Evolutionary conservation across 805 yeast species (phyloP), one percentile per base, ranked within the genome.

Genomic region (Clavispora asparagi): DNA sequence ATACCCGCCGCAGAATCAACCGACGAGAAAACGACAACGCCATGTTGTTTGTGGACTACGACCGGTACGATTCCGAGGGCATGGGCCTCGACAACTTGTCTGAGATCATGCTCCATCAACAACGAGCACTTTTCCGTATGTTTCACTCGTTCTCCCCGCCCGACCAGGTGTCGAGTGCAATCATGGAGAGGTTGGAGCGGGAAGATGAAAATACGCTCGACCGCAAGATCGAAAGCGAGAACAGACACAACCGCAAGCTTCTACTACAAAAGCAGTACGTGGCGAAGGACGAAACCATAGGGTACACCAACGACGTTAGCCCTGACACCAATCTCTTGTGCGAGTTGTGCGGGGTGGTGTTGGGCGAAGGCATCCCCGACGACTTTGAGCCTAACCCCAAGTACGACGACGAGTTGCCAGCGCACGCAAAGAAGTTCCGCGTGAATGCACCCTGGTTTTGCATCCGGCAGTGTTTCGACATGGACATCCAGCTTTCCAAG

Each of bases 331-430:
- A 52, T 30, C 40, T 64, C 19, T 57, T 67, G 16, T 71, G 97
- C 65, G 77, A 77, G 29, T 63, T 85, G 26, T 89, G 97, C 67
- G 91, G 89, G 0, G 76, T 79, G 0, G 75, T 70, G 3, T 65
- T 89, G n/a, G 94, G 94, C 3, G 78, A 73, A 41, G 96, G 96
- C 0, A 77, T 85, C 6, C 86, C 89, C 0, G 67, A 59, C 0
- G 78, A 71, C 14, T 79, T 76, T 51, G 57, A 58, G 40, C 69
- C 78, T 45, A 59, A 68, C 50, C 39, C 57, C 1, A 46, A 55
- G 32, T 70, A 62, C 48, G 57, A 67, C 61, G 53, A 60, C 30
- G 50, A 60, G 28, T 51, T 64, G 6, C 61, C 52, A 38, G 42
- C 57, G 35, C 62, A 61, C 46, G 59, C 60, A 28, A 43, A 56